phyloP scores from a whole-genome alignment of 2,329 filamentous ascomycete genomes.

The Ceratocystiopsis minuta region DNA sequence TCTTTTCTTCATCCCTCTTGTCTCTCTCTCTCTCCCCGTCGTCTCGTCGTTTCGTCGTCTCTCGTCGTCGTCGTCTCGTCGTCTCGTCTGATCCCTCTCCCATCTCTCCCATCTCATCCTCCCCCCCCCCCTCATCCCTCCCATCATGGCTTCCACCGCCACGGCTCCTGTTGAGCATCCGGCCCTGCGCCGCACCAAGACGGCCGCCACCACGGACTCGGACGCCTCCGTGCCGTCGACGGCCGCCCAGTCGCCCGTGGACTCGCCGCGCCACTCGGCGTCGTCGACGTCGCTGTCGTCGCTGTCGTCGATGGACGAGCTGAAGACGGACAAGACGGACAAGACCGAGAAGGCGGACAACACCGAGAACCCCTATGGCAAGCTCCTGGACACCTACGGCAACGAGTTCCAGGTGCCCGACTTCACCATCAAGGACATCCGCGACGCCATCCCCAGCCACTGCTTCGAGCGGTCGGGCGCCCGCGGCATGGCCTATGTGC shows the following conservation, averaged over 20 bases:
- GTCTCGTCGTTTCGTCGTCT: no score
- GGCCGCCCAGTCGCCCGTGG: conserved; percentile 36
- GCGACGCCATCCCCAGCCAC: conserved; percentile 92
- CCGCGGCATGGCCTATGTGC: conserved; percentile 64
- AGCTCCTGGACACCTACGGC: conserved; percentile 79
- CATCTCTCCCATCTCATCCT: background rate
- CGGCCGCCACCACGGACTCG: conserved; percentile 21
- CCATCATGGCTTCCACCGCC: conserved; percentile 27
- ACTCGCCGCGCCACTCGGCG: conserved; percentile 43
- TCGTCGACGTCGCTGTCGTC: conserved; percentile 91
- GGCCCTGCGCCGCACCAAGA: conserved; percentile 29
- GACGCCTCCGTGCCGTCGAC: conserved; percentile 35
- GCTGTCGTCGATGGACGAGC: conserved; percentile 49
- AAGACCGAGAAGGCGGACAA: conserved; percentile 10
- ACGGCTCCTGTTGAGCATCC: conserved; percentile 21
- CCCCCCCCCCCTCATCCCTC: no score
- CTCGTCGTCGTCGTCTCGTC: background rate
- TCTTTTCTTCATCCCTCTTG: background rate
- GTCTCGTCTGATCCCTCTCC: no score
- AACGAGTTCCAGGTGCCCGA: conserved; percentile 88
- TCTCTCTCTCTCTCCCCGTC: no score
- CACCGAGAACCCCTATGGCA: conserved; percentile 27
- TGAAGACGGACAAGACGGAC: conserved; percentile 37
- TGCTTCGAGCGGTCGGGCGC: conserved; percentile 78
- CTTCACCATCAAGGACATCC: conserved; percentile 94